Evolutionary conservation across 75 land plant species (phyloP), one percentile per base, ranked within the genome.

Genomic region (Pseudotsuga menziesii): DNA sequence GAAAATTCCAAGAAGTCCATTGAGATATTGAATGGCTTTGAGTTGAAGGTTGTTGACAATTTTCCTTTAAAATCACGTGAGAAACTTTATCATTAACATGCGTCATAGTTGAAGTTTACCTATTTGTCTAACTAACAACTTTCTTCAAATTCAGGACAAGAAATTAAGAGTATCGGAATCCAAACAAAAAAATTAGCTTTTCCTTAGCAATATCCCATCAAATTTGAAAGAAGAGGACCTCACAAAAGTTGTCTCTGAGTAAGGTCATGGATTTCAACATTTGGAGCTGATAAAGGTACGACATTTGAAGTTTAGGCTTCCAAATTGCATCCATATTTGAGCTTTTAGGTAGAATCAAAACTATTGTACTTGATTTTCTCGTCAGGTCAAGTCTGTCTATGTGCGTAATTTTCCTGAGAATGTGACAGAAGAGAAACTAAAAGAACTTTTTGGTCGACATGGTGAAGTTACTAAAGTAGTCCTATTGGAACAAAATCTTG

Each of bases 161-260:
- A 87, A 86, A 19, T 72, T 92, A 63, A 81, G 94, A 61, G 90
- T 90, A 79, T 91, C 94, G 48, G 76, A 91, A 22, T 92, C 99
- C 44, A 95, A 97, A 81, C 61, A 87, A 35, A 97, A 97, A 76
- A 79, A 92, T 72, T 85, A 90, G 70, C 83, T 97, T 58, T 97
- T 97, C 73, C 83, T 97, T 69, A 98, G 99, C 17, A 97, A 97
- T 75, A 83, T 97, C 67, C 99, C 99, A 75, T 91, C 92, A 85
- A 86, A 80, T 74, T 88, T 88, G 97, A 85, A 89, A n/a, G 91
- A 92, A 63, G 94, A 93, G 58, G 93, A 97, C 17, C 88, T 97
- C 69, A 83, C 84, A 77, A 90, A 89, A 81, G 82, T 85, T 11
- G 79, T 97, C 19, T 88, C 88, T 74, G 92, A 81, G 60, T 80